Base-by-base conservation (phyloP, 164 flowering plant species). In the Amborella trichopoda region DNA sequence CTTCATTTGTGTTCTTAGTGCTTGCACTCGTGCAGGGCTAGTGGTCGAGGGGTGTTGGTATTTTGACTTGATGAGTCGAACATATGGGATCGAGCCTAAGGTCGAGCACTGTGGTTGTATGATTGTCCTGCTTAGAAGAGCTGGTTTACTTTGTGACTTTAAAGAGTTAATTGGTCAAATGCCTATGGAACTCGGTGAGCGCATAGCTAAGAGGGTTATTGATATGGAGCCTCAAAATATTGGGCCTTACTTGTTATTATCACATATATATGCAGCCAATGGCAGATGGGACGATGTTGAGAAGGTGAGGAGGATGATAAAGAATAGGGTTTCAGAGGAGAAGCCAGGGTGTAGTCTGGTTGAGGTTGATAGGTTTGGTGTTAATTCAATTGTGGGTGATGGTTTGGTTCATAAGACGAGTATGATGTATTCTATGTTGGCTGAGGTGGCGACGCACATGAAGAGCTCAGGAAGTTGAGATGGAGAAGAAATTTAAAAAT, bases 21-120 rank as follows among this genome's bases (percentile, higher is more conserved):
- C 87, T 3, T 83, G 84, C 38, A 48, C 58, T 5, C 81, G 75
- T 65, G 62, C 71, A 10, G 91, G 86, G 14, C 60, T 73, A 77
- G 68, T 82, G 28, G 56, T 69, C 46, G 81, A 82, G 66, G 91
- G 83, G 22, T 79, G 83, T 77, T 71, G 81, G 78, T 74, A 41
- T 40, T 76, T 78, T 46, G 74, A 78, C 44, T 26, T 61, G 9
- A 78, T 81, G 85, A 43, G 23, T 20, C 56, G 70, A 11, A 71
- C 60, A 51, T 75, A 77, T 59, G 66, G 66, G 44, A 65, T 80
- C 16, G 66, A 76, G 39, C 83, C 87, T n/a, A 71, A 66, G 46
- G 65, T 66, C 19, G 77, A 77, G 56, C 88, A 80, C 53, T 77
- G 61, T 46, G 77, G 83, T 25, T 77, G 83, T 49, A 67, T 80